Conservation (phyloP, 2,329 filamentous ascomycete genomes). For the Cercospora janseana region DNA sequence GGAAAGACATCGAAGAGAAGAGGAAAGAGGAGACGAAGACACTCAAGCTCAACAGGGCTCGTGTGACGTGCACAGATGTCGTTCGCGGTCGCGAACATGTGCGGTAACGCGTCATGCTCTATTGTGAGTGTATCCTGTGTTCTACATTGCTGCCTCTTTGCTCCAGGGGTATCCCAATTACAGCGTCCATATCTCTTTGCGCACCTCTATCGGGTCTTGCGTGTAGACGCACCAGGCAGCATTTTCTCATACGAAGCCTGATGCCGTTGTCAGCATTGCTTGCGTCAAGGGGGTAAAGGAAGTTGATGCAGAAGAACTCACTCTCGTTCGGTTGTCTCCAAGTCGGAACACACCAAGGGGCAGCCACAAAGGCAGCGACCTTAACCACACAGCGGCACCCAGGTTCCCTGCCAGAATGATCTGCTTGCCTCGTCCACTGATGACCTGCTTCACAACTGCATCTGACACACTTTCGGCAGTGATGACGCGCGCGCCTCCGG, state of each 20-base stretch:
- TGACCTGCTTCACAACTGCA: slow-evolving; percentile 46
- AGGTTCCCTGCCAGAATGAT: slow-evolving; percentile 39
- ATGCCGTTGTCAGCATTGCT: slow-evolving; percentile 1
- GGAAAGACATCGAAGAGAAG: not conserved
- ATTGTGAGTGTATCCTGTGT: slow-evolving; percentile 14
- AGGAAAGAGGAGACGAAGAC: not conserved
- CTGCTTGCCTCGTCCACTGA: slow-evolving; percentile 43
- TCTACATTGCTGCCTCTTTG: slow-evolving; percentile 6
- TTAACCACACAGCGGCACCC: slow-evolving; percentile 16
- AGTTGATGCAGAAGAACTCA: not conserved
- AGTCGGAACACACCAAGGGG: slow-evolving; percentile 18
- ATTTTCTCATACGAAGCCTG: slow-evolving; percentile 13
- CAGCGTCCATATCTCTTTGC: not conserved
- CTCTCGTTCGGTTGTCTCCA: slow-evolving; percentile 16
- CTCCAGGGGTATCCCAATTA: slow-evolving; percentile 15
- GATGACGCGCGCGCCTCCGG: slow-evolving; percentile 37
- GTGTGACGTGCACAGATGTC: not conserved
- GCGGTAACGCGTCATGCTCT: slow-evolving; percentile 1
- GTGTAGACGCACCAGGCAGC: slow-evolving; percentile 1
- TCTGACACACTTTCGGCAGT: slow-evolving; percentile 43
- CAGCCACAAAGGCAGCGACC: slow-evolving; percentile 20
- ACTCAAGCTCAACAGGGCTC: slow-evolving; percentile 1
- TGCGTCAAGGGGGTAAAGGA: not conserved
- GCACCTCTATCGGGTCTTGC: slow-evolving; percentile 4
- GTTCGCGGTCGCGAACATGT: not conserved